Base-by-base conservation (phyloP, 495 filamentous ascomycete genomes). In the Aspergillus hancockii region DNA sequence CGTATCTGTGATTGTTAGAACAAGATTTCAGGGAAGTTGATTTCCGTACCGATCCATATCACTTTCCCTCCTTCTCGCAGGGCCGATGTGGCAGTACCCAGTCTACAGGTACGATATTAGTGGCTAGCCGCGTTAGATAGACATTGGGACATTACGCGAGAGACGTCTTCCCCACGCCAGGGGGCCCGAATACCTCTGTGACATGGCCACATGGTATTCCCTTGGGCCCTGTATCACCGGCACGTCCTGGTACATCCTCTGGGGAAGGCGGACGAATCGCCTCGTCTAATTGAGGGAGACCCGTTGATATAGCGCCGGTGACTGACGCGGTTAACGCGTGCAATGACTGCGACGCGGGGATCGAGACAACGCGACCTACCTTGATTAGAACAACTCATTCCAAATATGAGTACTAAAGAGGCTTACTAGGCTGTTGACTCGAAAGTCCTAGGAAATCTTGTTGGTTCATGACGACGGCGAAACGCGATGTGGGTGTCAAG, bases 111-210 rank as follows among this genome's bases (percentile, higher is more conserved):
- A 61, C 60, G 32, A 36, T 38, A 18, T 65, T 54, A 58, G 18
- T 46, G 21, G 16, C 23, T 2, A 41, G 10, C 1, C 22, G 25
- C 25, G 22, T 13, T 31, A 13, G 8, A 25, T 8, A 10, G 4
- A 32, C 12, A 45, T 31, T 34, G 19, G 19, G 5, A 53, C 6
- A 78, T 58, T 73, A 96, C 93, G 85, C 88, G 62, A 98, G 75
- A 6, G 88, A 76, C 0, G 93, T 95, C 74, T 98, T 98, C 13
- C 94, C 94, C 16, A 82, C 83, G 0, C 93, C 93, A 10, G 91
- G 90, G 16, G 94, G 92, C 0, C 94, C 94, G 76, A 88, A 96
- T 31, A 97, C 74, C 71, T 98, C 94, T 7, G 87, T 88, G n/a
- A 96, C 80, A 68, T 91, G 88, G 22, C 91, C 92, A 36, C 86